These are phyloP conservation scores for Trypanosoma lewisi DNA, from an alignment of 208 protist species.

Conservation along the genomic window DNA sequence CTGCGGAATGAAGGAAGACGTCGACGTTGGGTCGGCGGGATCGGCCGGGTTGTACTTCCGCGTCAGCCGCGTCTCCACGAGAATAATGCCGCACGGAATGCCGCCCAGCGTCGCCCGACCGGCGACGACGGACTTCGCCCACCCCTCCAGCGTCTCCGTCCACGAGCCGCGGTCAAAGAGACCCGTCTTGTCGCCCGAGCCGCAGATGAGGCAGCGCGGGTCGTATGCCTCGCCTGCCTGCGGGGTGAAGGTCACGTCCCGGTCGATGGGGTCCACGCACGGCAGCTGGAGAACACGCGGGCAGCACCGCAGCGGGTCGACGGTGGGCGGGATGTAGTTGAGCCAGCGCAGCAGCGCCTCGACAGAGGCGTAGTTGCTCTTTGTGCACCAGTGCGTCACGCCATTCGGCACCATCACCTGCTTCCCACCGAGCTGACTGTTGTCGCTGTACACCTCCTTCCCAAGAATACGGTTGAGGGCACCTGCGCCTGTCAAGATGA, in stretches of 20 bases:
- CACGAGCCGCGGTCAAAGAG: slow-evolving; percentile 92
- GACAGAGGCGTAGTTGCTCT: slow-evolving; percentile 85
- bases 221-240: slow-evolving; percentile 72
- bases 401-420: slow-evolving; percentile 98
- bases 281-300: slow-evolving; percentile 41
- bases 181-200: slow-evolving; percentile 38
- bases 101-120: slow-evolving; percentile 96
- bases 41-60: slow-evolving; percentile 94
- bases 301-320: slow-evolving; percentile 39
- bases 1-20: slow-evolving; percentile 69
- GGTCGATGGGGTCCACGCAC: slow-evolving; percentile 59
- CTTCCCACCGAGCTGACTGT: slow-evolving; percentile 96
- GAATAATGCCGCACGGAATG: slow-evolving; percentile 97
- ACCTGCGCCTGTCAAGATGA: slow-evolving; percentile 94
- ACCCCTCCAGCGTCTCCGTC: slow-evolving; percentile 92
- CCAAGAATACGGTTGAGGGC: slow-evolving; percentile 95
- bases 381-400: slow-evolving; percentile 89
- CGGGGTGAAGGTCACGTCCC: slow-evolving; percentile 79
- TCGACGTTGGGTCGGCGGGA: slow-evolving; percentile 90
- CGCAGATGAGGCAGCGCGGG: slow-evolving; percentile 76
- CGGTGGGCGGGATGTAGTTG: slow-evolving; percentile 80
- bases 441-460: slow-evolving; percentile 96
- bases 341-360: slow-evolving; percentile 85
- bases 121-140: slow-evolving; percentile 96
- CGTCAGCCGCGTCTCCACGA: slow-evolving; percentile 95